Base-by-base conservation (phyloP, 2,329 filamentous ascomycete genomes). In the Fusarium sambucinum region DNA sequence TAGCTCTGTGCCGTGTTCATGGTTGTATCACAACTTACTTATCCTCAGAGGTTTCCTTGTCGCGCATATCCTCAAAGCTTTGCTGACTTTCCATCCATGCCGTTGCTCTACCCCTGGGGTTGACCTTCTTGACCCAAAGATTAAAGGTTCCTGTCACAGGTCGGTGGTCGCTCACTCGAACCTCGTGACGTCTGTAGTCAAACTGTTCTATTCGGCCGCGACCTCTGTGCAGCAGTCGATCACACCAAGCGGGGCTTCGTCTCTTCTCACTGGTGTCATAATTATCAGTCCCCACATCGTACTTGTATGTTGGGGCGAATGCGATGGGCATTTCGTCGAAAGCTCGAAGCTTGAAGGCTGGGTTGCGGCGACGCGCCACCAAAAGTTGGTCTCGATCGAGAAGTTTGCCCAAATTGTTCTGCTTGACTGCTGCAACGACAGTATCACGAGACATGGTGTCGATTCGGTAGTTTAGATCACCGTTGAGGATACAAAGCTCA, bases 301-400 rank as follows among this genome's bases (percentile, higher is more conserved):
- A 99, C 78, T 99, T 99, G 84, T 99, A 99, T 0, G 96, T 99
- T 1, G 96, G 96, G 10, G 93, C 90, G 77, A 99, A 99, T 0
- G 89, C 91, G 74, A 99, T 97, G 1, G 92, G 92, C 56, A 91
- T 85, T 80, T 99, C 96, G n/a, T 91, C 89, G 78, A 99, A 98
- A 0, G 93, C 91, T 21, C 94, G 90, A 7, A 99, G 86, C 29
- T 92, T 88, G 81, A 98, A 97, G 1, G 90, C 92, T 0, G 95
- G 94, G 73, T 97, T 97, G 72, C 93, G 92, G 52, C 94, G 92
- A 58, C 92, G 89, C 14, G 94, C 95, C 0, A 97, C 91, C 3
- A 98, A 88, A 7, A 99, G 85, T 77, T 99, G 96, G 75, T 99
- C 96, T 48, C 96, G 90, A 59, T 98, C 95, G 1, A 99, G 89